Evolutionary conservation across 2,329 filamentous ascomycete species (phyloP), one percentile per base, ranked within the genome.

Genomic region (Verticillium nonalfalfae): DNA sequence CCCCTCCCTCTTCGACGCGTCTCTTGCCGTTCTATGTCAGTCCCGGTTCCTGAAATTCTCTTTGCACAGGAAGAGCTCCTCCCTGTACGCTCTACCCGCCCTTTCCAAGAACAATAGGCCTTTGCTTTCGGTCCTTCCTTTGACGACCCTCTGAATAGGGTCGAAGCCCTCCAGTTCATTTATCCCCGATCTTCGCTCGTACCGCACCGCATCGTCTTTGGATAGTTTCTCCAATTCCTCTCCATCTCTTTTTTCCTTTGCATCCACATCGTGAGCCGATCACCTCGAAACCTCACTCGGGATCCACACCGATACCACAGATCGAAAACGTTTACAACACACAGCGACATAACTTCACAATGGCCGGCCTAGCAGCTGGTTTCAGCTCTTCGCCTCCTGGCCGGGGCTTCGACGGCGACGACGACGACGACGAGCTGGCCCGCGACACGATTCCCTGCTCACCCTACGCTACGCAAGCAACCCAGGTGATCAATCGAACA

Each of bases 391-490:
- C 52, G 15, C 55, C 35, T 34, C 58, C 38, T 40, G 6, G 56
- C 60, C 58, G 36, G 7, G 7, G 11, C 36, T 68, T 10, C 45
- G 68, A 78, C 26, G n/a, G n/a, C n/a, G 26, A 26, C 26, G 26
- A 26, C 56, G 77, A 78, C 40, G 73, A 81, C 52, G 80, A 81
- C 60, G 79, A 82, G 63, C 69, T 80, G 21, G 75, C 74, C 9
- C 71, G 69, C 15, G 77, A 77, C 59, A 83, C 80, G n/a, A 75
- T 80, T 21, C 77, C 77, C 39, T 78, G 75, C 69, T 79, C 76
- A 4, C 70, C 74, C 13, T 73, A 72, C 18, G 72, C 77, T 4
- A 82, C 80, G 33, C 79, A 82, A 63, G 73, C 79, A 0, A 82
- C 79, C 1, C 80, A 84, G 63, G 70, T 83, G 15, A 70, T 82